Percentiles rank a stretch among this genome's conserved stretches.
These are phyloP conservation scores for Amphirosellinia nigrospora DNA, from an alignment of 495 filamentous ascomycete species.

Conservation along the genomic window DNA sequence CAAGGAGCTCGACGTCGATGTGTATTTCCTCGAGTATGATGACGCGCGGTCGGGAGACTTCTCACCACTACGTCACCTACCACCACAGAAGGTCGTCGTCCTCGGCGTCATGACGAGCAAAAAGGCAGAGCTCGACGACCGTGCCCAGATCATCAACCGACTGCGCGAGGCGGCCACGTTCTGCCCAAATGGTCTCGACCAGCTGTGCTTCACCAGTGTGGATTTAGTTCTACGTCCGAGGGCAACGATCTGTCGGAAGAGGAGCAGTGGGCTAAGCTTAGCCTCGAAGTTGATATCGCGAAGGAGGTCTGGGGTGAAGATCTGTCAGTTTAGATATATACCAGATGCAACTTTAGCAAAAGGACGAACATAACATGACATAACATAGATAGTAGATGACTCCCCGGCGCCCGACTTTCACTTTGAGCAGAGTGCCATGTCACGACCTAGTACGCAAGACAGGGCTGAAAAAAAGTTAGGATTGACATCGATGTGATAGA, in stretches of 20 bases:
- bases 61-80: conserved; percentile 66
- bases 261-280: conserved; percentile 61
- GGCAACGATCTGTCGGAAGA: conserved; percentile 66
- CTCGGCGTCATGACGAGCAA: conserved; percentile 71
- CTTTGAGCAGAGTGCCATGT: background rate
- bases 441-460: background rate
- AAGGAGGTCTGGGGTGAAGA: conserved; percentile 57
- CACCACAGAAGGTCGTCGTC: conserved; percentile 69
- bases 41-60: conserved; percentile 70
- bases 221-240: conserved; percentile 69
- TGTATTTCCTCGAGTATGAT: conserved; percentile 74
- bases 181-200: conserved; percentile 63
- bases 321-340: conserved; percentile 40
- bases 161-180: conserved; percentile 65
- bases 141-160: conserved; percentile 62
- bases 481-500: background rate
- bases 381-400: background rate
- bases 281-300: conserved; percentile 52
- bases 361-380: background rate
- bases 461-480: background rate
- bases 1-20: conserved; percentile 67
- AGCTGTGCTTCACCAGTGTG: conserved; percentile 72
- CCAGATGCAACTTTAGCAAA: background rate
- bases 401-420: background rate
- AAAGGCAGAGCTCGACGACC: conserved; percentile 66